Evolutionary conservation across 176 grass and related monocot species (phyloP).

Genomic region (Triticum monococcum): DNA sequence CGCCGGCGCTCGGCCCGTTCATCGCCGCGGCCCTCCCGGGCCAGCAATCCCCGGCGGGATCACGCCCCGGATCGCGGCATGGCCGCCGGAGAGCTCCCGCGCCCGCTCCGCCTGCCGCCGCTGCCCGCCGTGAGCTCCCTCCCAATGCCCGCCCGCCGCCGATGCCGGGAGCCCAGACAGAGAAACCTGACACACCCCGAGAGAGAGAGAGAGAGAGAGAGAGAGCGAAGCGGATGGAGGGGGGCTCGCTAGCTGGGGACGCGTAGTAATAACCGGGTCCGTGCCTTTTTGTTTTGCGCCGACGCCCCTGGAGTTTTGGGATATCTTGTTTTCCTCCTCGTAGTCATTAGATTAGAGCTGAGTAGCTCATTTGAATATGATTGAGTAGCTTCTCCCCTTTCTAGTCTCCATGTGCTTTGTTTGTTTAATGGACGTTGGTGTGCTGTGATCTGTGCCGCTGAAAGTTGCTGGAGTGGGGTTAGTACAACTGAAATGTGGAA

Average conservation of each 20-base stretch:
- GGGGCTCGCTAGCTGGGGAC: constrained; percentile 7
- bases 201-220: constrained; percentile 3
- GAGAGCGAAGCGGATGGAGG: constrained; percentile 13
- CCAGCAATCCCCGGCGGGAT: constrained; percentile 24
- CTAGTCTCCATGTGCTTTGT: background rate
- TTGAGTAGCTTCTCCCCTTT: background rate
- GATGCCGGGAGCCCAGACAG: constrained; percentile 18
- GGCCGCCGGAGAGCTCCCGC: background rate
- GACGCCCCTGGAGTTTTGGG: background rate
- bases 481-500: background rate
- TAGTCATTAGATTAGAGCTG: background rate
- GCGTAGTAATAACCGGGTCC: constrained; percentile 25
- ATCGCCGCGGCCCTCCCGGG: constrained; percentile 25
- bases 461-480: constrained; percentile 28
- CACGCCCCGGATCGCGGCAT: constrained; percentile 38
- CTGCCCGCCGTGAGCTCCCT: background rate
- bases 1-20: constrained; percentile 35
- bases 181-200: background rate
- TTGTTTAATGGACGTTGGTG: background rate
- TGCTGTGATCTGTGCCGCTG: background rate
- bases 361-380: background rate
- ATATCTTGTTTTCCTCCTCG: background rate
- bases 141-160: constrained; percentile 36
- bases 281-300: background rate
- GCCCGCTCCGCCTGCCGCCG: background rate